Conservation (phyloP, 495 filamentous ascomycete genomes). For the Neurospora sp. region DNA sequence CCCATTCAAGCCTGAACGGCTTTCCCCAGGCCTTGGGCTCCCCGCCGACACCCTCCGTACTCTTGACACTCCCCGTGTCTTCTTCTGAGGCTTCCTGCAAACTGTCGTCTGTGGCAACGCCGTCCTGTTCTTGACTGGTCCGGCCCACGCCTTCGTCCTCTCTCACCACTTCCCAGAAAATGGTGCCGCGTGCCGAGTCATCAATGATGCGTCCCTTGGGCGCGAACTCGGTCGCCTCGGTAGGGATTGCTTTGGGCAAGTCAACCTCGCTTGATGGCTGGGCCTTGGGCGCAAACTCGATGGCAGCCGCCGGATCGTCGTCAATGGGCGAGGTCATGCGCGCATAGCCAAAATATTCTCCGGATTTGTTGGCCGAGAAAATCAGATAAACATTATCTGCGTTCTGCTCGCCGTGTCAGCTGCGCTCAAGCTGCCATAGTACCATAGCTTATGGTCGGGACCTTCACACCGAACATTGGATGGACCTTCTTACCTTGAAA, state of each 20-base stretch:
- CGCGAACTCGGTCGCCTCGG: slow-evolving; percentile 67
- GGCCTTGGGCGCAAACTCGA: slow-evolving; percentile 51
- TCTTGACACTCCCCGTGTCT: slow-evolving; percentile 23
- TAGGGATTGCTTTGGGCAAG: slow-evolving; percentile 64
- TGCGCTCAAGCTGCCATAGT: slow-evolving; percentile 1
- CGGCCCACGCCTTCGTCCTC: slow-evolving; percentile 32
- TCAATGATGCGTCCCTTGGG: slow-evolving; percentile 86
- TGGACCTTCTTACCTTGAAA: slow-evolving; percentile 53
- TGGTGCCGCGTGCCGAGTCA: slow-evolving; percentile 83
- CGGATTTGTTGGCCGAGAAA: slow-evolving; percentile 96
- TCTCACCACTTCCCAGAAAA: slow-evolving; percentile 88
- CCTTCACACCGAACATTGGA: background rate
- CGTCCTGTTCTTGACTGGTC: slow-evolving; percentile 28
- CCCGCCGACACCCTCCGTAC: slow-evolving; percentile 24
- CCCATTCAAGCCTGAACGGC: slow-evolving; percentile 87
- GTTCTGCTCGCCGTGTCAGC: slow-evolving; percentile 34
- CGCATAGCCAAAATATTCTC: slow-evolving; percentile 94
- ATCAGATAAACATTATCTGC: slow-evolving; percentile 88
- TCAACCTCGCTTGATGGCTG: slow-evolving; percentile 50
- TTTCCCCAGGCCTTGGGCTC: slow-evolving; percentile 72
- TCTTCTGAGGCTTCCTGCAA: slow-evolving; percentile 7
- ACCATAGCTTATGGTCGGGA: slow-evolving; percentile 2
- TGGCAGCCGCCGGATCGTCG: slow-evolving; percentile 57
- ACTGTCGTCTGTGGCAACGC: slow-evolving; percentile 24
- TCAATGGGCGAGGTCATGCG: slow-evolving; percentile 82